phyloP scores from a whole-genome alignment of 352 stramenopile genomes.

The Pythium myriotylum region DNA sequence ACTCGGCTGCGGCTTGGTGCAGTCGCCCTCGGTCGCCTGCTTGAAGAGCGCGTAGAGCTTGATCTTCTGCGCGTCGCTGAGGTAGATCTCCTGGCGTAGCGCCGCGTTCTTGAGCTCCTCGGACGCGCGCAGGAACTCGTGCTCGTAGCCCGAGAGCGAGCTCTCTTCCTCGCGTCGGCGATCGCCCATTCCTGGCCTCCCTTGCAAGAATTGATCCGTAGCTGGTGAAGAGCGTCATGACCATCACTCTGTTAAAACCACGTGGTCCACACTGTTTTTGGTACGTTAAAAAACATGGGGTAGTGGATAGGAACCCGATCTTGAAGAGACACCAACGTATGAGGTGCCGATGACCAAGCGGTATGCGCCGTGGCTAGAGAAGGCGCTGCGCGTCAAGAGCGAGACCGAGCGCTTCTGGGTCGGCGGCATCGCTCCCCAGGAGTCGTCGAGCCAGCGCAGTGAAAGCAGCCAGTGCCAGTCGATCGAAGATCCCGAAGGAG shows the following conservation, averaged over 20 bases:
- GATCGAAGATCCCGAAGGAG: neutral
- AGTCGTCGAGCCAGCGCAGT: neutral
- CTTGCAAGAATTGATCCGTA: neutral
- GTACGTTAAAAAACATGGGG: neutral
- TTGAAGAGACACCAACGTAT: constrained; percentile 9
- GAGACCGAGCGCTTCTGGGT: constrained; percentile 21
- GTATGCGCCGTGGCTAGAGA: constrained; percentile 67
- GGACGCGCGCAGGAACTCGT: constrained; percentile 52
- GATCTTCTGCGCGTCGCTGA: constrained; percentile 76
- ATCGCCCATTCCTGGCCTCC: constrained; percentile 8
- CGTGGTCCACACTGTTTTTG: constrained; percentile 18
- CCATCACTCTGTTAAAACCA: constrained; percentile 6
- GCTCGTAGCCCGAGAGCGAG: constrained; percentile 48
- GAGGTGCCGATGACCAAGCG: constrained; percentile 24
- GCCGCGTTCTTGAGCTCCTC: constrained; percentile 40
- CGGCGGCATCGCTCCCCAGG: too few species aligned
- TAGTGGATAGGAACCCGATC: neutral
- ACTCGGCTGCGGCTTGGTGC: constrained; percentile 52
- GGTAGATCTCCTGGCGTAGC: constrained; percentile 26
- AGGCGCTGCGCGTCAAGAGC: constrained; percentile 26
- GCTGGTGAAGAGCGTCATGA: constrained; percentile 1
- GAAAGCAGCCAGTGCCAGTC: constrained; percentile 7
- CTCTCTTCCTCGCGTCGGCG: constrained; percentile 43
- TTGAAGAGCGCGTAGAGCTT: constrained; percentile 82
- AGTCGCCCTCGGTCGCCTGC: constrained; percentile 72